phyloP scores from a whole-genome alignment of 2,329 filamentous ascomycete genomes.

The Epichloe festucae region DNA sequence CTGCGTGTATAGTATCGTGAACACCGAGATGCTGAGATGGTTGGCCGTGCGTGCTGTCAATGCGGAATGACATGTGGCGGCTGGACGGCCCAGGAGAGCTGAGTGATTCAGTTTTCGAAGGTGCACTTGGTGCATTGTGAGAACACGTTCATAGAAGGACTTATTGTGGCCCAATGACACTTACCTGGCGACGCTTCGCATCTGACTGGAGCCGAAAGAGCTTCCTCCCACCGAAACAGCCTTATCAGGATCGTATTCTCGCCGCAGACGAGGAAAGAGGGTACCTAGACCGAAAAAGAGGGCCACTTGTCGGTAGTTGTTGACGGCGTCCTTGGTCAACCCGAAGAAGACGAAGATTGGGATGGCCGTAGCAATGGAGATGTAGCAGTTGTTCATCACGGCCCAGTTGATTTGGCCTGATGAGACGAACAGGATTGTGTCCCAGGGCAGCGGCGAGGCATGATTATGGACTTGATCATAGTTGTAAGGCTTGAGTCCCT shows the following conservation, averaged over 20 bases:
- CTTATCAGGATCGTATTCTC: conserved; percentile 26
- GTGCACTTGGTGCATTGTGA: conserved; percentile 1
- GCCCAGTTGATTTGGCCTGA: conserved; percentile 26
- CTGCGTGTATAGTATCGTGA: neutral
- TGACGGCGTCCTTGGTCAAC: conserved; percentile 38
- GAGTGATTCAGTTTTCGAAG: conserved; percentile 2
- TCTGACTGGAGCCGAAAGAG: conserved; percentile 11
- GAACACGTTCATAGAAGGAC: conserved; percentile 1
- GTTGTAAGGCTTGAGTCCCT: conserved; percentile 22
- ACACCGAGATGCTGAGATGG: conserved; percentile 5
- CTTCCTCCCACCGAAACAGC: conserved; percentile 8
- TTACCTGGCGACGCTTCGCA: conserved; percentile 12
- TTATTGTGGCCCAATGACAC: neutral
- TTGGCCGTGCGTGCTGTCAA: conserved; percentile 6
- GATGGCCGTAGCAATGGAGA: conserved; percentile 32
- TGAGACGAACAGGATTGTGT: conserved; percentile 32
- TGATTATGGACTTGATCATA: conserved; percentile 29
- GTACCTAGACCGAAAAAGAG: conserved; percentile 29
- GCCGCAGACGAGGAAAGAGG: conserved; percentile 28
- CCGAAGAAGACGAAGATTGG: conserved; percentile 43
- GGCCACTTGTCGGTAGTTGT: conserved; percentile 30
- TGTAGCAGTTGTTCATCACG: conserved; percentile 34
- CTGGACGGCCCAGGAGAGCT: conserved; percentile 10
- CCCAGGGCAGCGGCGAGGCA: conserved; percentile 27
- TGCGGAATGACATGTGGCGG: conserved; percentile 9